Conservation (phyloP, 2,329 filamentous ascomycete genomes). For the Neonectria coccinea region DNA sequence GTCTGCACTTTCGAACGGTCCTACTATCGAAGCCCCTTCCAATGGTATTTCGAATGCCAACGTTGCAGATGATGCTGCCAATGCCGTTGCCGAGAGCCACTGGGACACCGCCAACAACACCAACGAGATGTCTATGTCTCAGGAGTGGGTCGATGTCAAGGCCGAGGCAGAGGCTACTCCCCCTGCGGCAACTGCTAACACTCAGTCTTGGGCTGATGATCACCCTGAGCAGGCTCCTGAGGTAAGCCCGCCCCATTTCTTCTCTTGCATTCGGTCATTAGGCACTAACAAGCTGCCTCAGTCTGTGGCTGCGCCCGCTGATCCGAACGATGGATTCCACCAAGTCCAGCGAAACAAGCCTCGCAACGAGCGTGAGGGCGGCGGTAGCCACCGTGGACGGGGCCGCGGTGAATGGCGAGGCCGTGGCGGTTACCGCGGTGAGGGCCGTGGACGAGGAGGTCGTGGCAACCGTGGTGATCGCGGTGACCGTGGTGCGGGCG, state of each 20-base stretch:
- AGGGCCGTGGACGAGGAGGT: slow-evolving; percentile 58
- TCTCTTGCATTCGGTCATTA: neutral
- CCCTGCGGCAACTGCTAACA: slow-evolving; percentile 65
- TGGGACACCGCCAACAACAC: slow-evolving; percentile 67
- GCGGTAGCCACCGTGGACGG: slow-evolving; percentile 56
- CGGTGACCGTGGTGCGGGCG: slow-evolving; percentile 52
- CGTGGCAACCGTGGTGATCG: slow-evolving; percentile 56
- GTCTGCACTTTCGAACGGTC: slow-evolving; percentile 56
- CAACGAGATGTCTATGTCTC: slow-evolving; percentile 58
- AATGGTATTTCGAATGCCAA: slow-evolving; percentile 62
- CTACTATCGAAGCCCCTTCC: slow-evolving; percentile 51
- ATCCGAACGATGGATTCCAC: slow-evolving; percentile 75
- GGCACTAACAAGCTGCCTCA: slow-evolving; percentile 30
- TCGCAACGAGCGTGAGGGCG: slow-evolving; percentile 63
- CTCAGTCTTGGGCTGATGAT: slow-evolving; percentile 86
- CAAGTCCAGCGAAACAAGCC: slow-evolving; percentile 74
- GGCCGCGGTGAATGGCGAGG: slow-evolving; percentile 64
- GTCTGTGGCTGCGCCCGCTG: slow-evolving; percentile 54
- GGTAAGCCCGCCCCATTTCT: slow-evolving; percentile 49
- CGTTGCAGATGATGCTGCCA: slow-evolving; percentile 65
- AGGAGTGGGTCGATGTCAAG: slow-evolving; percentile 79
- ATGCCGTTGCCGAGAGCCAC: slow-evolving; percentile 72
- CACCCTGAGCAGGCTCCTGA: slow-evolving; percentile 67
- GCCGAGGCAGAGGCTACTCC: slow-evolving; percentile 79
- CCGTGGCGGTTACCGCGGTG: slow-evolving; percentile 63